Conservation (phyloP, 495 filamentous ascomycete species). For the Cercophora newfieldiana region DNA sequence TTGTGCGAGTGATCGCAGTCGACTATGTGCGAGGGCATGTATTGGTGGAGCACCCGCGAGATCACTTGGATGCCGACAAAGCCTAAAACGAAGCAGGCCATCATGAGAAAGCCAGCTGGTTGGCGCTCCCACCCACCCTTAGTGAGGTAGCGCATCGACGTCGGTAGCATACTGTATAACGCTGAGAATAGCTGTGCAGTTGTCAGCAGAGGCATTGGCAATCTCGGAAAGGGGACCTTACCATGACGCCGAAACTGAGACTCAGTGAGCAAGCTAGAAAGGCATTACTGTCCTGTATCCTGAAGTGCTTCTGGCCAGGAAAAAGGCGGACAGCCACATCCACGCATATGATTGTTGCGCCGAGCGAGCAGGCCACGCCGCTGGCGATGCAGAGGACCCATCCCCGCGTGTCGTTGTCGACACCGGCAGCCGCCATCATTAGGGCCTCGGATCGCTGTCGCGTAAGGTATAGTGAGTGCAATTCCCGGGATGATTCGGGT, state of each 20-base stretch:
- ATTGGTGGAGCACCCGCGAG: slow-evolving; percentile 76
- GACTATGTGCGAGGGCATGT: slow-evolving; percentile 89
- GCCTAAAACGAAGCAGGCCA: slow-evolving; percentile 75
- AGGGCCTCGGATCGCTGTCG: too few relatives aligned
- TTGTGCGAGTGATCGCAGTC: slow-evolving; percentile 86
- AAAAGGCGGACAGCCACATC: slow-evolving; percentile 73
- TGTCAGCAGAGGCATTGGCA: slow-evolving; percentile 18
- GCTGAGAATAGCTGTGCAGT: slow-evolving; percentile 79
- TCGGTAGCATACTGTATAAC: slow-evolving; percentile 91
- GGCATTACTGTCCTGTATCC: slow-evolving; percentile 81
- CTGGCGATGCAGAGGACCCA: slow-evolving; percentile 91
- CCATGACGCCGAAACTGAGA: slow-evolving; percentile 97
- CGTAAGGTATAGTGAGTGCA: too few relatives aligned
- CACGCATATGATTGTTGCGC: slow-evolving; percentile 82
- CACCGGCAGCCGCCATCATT: slow-evolving; percentile 38
- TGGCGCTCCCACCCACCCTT: slow-evolving; percentile 65
- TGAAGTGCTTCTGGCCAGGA: slow-evolving; percentile 72
- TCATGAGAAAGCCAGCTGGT: slow-evolving; percentile 68
- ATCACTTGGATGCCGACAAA: slow-evolving; percentile 81
- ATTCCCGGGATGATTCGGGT: too few relatives aligned
- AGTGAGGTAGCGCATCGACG: slow-evolving; percentile 71
- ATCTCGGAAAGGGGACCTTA: slow-evolving; percentile 40
- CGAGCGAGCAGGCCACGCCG: slow-evolving; percentile 78
- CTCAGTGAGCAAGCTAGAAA: slow-evolving; percentile 89
- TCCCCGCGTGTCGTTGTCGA: slow-evolving; percentile 83